Conservation (phyloP, 345 rosid species). For the Hibiscus trionum region DNA sequence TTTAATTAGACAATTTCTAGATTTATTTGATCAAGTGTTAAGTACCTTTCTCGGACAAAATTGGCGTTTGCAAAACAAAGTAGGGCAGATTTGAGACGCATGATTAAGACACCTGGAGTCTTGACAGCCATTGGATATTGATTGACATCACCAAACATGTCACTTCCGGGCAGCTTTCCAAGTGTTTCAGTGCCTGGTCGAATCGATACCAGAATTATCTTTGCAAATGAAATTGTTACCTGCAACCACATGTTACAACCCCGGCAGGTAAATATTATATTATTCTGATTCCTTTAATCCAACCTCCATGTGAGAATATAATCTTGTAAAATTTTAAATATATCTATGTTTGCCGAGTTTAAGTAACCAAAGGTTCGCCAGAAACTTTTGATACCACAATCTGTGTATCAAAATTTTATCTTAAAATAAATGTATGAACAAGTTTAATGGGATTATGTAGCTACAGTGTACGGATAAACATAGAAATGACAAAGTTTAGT, state of each 20-base stretch:
- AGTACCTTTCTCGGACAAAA: conserved; percentile 60
- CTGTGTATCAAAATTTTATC: no score
- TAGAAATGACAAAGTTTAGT: background rate
- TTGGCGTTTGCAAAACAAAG: conserved; percentile 89
- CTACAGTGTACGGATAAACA: background rate
- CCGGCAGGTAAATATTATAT: no score
- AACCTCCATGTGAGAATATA: no score
- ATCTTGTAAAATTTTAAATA: no score
- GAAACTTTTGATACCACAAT: no score
- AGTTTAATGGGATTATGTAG: no score
- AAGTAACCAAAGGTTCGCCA: no score
- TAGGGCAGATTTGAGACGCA: conserved; percentile 66
- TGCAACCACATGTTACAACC: conserved; percentile 13
- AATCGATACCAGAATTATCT: conserved; percentile 60
- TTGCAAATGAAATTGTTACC: conserved; percentile 71
- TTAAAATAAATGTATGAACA: no score
- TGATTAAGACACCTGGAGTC: conserved; percentile 43
- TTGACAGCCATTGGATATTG: conserved; percentile 77
- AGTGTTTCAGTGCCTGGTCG: conserved; percentile 66
- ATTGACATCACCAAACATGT: conserved; percentile 42
- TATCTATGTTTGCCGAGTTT: no score
- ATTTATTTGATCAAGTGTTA: background rate
- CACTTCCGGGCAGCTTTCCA: conserved; percentile 61
- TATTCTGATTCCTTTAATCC: no score
- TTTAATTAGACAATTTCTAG: background rate